phyloP scores from a whole-genome alignment of 1,284 basidiomycete species.

The Tylopilus sp. region DNA sequence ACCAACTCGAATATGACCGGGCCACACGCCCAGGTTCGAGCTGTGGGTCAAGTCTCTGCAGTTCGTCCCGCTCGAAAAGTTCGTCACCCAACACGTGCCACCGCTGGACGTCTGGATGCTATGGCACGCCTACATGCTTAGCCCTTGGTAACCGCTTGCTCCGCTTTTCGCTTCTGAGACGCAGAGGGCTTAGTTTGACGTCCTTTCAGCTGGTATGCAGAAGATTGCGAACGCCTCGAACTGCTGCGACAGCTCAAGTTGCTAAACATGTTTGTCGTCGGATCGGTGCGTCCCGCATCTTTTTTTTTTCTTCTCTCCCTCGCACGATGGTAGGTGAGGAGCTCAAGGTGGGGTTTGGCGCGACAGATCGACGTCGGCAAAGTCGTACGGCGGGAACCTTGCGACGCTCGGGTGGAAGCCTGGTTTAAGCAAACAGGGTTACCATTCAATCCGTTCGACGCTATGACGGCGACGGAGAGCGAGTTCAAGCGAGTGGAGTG shows the following conservation, averaged over 20 bases:
- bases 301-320: too few species aligned
- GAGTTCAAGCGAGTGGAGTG: slow-evolving; percentile 29
- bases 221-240: slow-evolving; percentile 37
- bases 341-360: neutral
- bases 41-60: slow-evolving; percentile 31
- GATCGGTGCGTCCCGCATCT: slow-evolving; percentile 15
- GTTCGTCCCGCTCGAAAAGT: slow-evolving; percentile 25
- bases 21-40: slow-evolving; percentile 32
- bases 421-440: slow-evolving; percentile 34
- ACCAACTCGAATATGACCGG: neutral
- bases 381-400: slow-evolving; percentile 19
- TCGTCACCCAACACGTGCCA: slow-evolving; percentile 33
- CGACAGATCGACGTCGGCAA: slow-evolving; percentile 27
- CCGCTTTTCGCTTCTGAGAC: neutral
- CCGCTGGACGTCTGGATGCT: slow-evolving; percentile 47
- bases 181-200: neutral
- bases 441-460: slow-evolving; percentile 37
- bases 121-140: slow-evolving; percentile 46
- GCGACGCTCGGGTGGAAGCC: slow-evolving; percentile 15
- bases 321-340: neutral
- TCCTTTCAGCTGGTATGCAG: slow-evolving; percentile 36
- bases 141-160: slow-evolving; percentile 30
- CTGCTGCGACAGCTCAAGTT: slow-evolving; percentile 20
- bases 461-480: slow-evolving; percentile 22
- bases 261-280: slow-evolving; percentile 25